A percentile compares a stretch with the other conserved stretches of the same genome.
phyloP scores from a whole-genome alignment of 345 rosid genomes.

The Citrus medica region DNA sequence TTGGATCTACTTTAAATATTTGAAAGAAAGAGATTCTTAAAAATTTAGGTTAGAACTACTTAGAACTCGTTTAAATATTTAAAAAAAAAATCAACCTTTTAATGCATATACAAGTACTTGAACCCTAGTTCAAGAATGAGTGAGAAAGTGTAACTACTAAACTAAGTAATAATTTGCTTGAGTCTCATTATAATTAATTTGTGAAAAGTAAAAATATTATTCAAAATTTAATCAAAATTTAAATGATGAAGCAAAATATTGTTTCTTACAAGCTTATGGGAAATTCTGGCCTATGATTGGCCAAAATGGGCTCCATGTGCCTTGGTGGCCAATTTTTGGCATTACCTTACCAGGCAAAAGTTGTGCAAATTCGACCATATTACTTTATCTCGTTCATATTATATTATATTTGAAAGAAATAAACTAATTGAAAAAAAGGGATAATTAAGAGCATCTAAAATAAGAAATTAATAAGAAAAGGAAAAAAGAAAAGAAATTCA shows the following conservation, averaged over 20 bases:
- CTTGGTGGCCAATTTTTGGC: slow-evolving; percentile 2
- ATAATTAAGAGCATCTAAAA: neutral
- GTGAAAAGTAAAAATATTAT: too few species aligned
- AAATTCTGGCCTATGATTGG: neutral
- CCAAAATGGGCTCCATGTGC: slow-evolving; percentile 16
- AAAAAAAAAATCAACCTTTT: too few species aligned
- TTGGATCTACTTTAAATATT: too few species aligned
- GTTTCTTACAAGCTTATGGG: neutral
- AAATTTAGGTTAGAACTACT: too few species aligned
- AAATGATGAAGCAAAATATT: neutral
- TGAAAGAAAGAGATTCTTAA: too few species aligned
- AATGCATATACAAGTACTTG: too few species aligned
- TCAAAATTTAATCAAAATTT: neutral
- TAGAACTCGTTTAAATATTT: too few species aligned
- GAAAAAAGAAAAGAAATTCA: slow-evolving; percentile 9
- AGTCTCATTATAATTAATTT: too few species aligned
- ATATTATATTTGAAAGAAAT: neutral
- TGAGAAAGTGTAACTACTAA: too few species aligned
- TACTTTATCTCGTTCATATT: neutral
- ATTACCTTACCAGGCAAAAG: neutral
- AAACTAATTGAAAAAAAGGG: neutral
- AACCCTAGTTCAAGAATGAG: too few species aligned
- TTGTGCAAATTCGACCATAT: neutral
- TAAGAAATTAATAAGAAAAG: neutral
- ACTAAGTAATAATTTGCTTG: too few species aligned